phyloP scores from a whole-genome alignment of 331 rosid species.

The Cucumis variabilis region DNA sequence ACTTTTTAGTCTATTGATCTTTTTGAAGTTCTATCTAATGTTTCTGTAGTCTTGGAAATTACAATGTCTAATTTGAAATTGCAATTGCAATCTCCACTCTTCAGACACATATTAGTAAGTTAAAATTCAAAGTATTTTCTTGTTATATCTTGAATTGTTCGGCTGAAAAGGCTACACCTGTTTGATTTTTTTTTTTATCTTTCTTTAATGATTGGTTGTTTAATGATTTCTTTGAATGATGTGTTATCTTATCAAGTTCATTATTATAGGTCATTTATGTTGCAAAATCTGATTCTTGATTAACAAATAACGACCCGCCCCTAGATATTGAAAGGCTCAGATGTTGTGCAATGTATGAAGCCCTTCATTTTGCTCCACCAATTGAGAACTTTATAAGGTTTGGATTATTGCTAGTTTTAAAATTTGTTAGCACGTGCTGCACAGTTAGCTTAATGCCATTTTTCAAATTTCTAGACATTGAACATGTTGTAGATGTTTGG shows the following conservation, averaged over 20 bases:
- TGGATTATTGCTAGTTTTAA: constrained; percentile 34
- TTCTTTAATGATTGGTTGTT: background rate
- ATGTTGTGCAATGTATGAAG: constrained; percentile 89
- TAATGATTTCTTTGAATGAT: background rate
- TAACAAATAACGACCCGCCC: constrained; percentile 90
- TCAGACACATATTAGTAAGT: background rate
- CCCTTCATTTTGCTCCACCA: constrained; percentile 84
- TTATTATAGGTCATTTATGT: constrained; percentile 82
- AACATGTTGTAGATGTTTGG: constrained; percentile 13
- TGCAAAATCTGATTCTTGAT: constrained; percentile 90
- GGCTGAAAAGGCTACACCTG: background rate
- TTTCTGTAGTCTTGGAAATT: background rate
- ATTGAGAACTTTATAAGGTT: constrained; percentile 88
- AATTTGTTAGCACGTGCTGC: background rate
- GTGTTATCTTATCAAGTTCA: constrained; percentile 35
- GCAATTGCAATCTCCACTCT: background rate
- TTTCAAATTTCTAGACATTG: background rate
- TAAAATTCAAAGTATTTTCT: background rate
- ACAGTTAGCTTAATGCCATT: background rate
- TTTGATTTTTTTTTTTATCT: constrained; percentile 7
- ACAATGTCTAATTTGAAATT: constrained; percentile 14
- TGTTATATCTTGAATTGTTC: background rate
- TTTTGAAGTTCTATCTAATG: background rate
- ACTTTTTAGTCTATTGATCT: background rate
- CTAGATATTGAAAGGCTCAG: constrained; percentile 86